phyloP scores from a whole-genome alignment of 306 rosid genomes.

The Adenanthera pavonina region DNA sequence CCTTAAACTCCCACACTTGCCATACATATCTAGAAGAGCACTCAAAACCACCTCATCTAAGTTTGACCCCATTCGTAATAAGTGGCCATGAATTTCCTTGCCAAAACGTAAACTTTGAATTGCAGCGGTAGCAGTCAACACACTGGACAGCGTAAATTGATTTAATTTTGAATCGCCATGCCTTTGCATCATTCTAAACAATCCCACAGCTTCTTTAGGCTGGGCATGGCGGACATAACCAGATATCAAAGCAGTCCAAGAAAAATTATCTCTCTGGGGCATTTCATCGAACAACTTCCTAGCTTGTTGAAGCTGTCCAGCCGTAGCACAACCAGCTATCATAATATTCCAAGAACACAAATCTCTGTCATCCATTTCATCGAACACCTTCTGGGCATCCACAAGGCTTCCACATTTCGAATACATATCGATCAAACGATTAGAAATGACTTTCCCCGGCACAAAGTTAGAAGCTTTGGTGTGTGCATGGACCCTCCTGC shows the following conservation, averaged over 20 bases:
- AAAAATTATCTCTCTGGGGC: conserved; percentile 67
- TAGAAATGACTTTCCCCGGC: conserved; percentile 53
- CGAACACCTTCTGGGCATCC: conserved; percentile 63
- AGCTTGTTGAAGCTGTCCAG: conserved; percentile 54
- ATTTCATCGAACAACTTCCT: conserved; percentile 67
- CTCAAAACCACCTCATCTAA: conserved; percentile 76
- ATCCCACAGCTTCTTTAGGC: conserved; percentile 61
- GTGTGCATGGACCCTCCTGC: conserved; percentile 59
- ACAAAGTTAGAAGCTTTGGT: conserved; percentile 58
- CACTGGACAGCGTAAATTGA: conserved; percentile 60
- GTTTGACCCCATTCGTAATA: conserved; percentile 54
- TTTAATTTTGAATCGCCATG: conserved; percentile 50
- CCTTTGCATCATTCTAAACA: conserved; percentile 61
- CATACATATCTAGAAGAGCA: conserved; percentile 66
- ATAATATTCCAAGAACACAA: conserved; percentile 80
- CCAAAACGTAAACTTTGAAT: conserved; percentile 53
- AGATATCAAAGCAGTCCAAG: conserved; percentile 67
- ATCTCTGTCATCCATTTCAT: conserved; percentile 60
- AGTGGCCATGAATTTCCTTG: conserved; percentile 73
- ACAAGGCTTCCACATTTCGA: conserved; percentile 62
- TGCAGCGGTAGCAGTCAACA: conserved; percentile 65
- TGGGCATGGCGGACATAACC: conserved; percentile 51
- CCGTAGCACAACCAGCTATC: conserved; percentile 63
- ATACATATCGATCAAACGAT: conserved; percentile 59
- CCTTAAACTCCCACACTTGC: conserved; percentile 71